phyloP scores from a whole-genome alignment of 768 basidiomycete genomes.

The Suillus placidus region DNA sequence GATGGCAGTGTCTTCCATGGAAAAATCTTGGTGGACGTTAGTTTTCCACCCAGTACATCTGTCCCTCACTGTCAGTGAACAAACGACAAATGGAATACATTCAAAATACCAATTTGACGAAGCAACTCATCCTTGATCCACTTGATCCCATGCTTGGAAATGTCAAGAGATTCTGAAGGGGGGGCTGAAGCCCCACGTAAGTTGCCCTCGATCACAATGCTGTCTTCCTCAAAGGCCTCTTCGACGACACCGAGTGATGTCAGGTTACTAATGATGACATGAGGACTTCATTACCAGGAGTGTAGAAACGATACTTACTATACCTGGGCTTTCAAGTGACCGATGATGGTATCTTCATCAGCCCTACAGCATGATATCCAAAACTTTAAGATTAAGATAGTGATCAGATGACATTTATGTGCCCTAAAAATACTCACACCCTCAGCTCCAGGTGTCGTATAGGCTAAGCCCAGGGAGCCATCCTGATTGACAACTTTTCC shows the following conservation, averaged over 20 bases:
- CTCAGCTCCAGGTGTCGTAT: constrained; percentile 3
- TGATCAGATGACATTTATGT: too few species aligned
- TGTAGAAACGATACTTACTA: constrained; percentile 1
- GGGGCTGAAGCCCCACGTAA: not conserved
- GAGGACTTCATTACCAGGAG: not conserved
- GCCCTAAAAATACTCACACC: not conserved
- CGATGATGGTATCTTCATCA: constrained; percentile 4
- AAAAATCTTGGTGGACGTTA: not conserved
- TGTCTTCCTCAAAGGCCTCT: not conserved
- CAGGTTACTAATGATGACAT: not conserved
- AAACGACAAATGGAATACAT: not conserved
- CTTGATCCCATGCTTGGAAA: not conserved
- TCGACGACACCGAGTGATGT: not conserved
- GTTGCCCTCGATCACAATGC: not conserved
- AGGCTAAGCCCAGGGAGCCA: not conserved
- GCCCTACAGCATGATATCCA: not conserved
- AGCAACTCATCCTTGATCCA: not conserved
- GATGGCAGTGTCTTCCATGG: constrained; percentile 4
- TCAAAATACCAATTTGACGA: not conserved
- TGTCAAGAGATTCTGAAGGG: not conserved
- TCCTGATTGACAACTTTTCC: constrained; percentile 15
- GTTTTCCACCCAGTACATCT: not conserved
- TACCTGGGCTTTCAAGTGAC: constrained; percentile 4
- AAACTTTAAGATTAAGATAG: not conserved
- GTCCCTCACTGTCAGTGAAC: not conserved